A percentile compares a stretch with the other conserved stretches of the same genome.
Evolutionary conservation across 208 protist species (phyloP).

Genomic region (Acanthamoeba healyi): DNA sequence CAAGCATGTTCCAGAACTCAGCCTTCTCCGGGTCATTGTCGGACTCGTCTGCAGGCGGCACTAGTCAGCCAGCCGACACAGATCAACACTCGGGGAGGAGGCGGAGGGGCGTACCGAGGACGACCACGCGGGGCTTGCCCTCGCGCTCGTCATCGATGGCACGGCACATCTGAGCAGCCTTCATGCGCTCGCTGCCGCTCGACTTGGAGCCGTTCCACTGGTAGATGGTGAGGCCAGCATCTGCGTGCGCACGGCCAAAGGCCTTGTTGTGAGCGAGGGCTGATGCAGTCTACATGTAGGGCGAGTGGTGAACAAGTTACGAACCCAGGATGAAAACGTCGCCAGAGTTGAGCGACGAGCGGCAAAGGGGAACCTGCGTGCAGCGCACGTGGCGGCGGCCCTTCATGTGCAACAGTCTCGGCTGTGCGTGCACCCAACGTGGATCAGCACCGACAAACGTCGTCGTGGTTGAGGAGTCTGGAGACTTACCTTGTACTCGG

Average conservation of each 20-base stretch:
- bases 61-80: neutral
- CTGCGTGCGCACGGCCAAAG: constrained; percentile 75
- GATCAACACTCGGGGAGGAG: neutral
- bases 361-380: neutral
- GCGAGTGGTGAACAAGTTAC: neutral
- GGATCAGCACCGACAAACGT: neutral
- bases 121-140: constrained; percentile 59
- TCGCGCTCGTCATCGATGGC: constrained; percentile 79
- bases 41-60: neutral
- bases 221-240: constrained; percentile 81
- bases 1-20: constrained; percentile 53
- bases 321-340: constrained; percentile 60
- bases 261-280: neutral
- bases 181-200: constrained; percentile 76
- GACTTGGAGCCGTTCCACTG: constrained; percentile 85
- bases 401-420: constrained; percentile 87
- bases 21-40: constrained; percentile 15
- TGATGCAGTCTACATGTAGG: neutral
- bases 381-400: neutral
- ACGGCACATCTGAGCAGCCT: constrained; percentile 76
- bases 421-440: neutral
- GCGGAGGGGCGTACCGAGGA: neutral
- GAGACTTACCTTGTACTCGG: constrained; percentile 78
- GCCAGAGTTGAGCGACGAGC: constrained; percentile 47
- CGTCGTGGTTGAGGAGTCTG: too few species aligned